Percentiles rank a stretch among this genome's conserved stretches.
These are phyloP conservation scores for Aspergillus fumigatiaffinis DNA, from an alignment of 2,329 filamentous ascomycete genomes.

Conservation along the genomic window DNA sequence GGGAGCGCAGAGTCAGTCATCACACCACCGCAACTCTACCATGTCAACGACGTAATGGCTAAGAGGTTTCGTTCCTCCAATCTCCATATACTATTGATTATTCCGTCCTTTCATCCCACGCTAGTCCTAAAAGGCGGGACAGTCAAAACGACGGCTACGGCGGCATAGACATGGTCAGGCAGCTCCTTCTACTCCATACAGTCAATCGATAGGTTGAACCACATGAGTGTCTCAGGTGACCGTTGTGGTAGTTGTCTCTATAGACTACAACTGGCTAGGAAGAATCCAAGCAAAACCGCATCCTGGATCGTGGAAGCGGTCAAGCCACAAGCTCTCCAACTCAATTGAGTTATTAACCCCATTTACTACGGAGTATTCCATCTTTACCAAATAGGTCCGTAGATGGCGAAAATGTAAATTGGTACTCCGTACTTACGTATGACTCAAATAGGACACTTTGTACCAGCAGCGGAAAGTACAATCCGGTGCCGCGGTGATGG, in stretches of 20 bases:
- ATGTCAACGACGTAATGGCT: not conserved
- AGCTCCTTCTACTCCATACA: not conserved
- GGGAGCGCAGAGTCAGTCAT: not conserved
- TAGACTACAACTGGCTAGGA: not conserved
- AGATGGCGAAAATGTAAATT: too few species aligned
- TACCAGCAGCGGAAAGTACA: slow-evolving; percentile 26
- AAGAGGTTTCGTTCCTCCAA: not conserved
- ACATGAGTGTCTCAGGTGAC: not conserved
- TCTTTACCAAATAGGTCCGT: too few species aligned
- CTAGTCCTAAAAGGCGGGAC: not conserved
- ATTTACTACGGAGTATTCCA: too few species aligned
- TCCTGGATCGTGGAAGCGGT: not conserved
- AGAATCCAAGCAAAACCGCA: not conserved
- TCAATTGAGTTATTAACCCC: too few species aligned
- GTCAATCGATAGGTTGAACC: not conserved
- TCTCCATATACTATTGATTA: not conserved
- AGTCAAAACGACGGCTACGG: too few species aligned
- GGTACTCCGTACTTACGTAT: not conserved
- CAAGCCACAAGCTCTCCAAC: not conserved
- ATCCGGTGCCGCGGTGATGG: slow-evolving; percentile 37
- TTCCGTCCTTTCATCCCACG: not conserved
- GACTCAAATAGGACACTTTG: slow-evolving; percentile 6
- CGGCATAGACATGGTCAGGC: not conserved
- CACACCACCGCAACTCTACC: not conserved
- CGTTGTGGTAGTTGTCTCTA: not conserved